These are phyloP conservation scores for Trichophyton benhamiae DNA, from an alignment of 2,329 filamentous ascomycete species.

Conservation along the genomic window DNA sequence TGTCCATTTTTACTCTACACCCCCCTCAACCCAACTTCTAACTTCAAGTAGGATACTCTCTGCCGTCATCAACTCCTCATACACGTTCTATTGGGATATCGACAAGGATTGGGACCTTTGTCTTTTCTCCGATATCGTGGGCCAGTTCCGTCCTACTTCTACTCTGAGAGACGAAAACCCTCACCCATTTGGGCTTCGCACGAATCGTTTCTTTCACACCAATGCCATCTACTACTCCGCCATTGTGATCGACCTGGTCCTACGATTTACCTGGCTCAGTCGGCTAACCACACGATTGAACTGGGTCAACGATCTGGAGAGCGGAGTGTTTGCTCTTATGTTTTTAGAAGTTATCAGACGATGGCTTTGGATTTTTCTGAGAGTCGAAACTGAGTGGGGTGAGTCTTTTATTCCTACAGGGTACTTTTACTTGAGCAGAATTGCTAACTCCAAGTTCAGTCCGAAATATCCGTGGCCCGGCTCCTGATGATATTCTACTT, in stretches of 20 bases:
- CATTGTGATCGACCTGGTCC: constrained; percentile 62
- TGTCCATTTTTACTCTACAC: constrained; percentile 11
- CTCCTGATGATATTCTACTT: constrained; percentile 58
- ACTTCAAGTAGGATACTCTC: constrained; percentile 50
- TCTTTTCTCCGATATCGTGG: constrained; percentile 51
- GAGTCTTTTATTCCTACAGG: constrained; percentile 23
- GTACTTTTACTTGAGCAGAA: neutral
- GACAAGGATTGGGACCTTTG: constrained; percentile 93
- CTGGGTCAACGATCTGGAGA: constrained; percentile 75
- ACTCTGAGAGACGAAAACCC: neutral
- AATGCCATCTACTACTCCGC: constrained; percentile 70
- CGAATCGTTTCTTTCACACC: constrained; percentile 58
- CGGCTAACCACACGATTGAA: constrained; percentile 74
- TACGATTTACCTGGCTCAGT: constrained; percentile 83
- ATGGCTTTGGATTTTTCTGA: constrained; percentile 96
- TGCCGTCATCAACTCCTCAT: constrained; percentile 71
- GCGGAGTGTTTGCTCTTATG: constrained; percentile 77
- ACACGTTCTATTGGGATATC: constrained; percentile 98
- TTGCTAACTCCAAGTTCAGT: constrained; percentile 24
- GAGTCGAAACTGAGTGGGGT: constrained; percentile 88
- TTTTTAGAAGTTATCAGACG: constrained; percentile 73
- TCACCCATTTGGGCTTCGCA: constrained; percentile 65
- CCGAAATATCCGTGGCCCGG: constrained; percentile 43
- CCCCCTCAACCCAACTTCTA: neutral
- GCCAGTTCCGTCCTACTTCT: constrained; percentile 34